Conservation (phyloP, 495 filamentous ascomycete species). For the Lasiosphaeris hirsuta region DNA sequence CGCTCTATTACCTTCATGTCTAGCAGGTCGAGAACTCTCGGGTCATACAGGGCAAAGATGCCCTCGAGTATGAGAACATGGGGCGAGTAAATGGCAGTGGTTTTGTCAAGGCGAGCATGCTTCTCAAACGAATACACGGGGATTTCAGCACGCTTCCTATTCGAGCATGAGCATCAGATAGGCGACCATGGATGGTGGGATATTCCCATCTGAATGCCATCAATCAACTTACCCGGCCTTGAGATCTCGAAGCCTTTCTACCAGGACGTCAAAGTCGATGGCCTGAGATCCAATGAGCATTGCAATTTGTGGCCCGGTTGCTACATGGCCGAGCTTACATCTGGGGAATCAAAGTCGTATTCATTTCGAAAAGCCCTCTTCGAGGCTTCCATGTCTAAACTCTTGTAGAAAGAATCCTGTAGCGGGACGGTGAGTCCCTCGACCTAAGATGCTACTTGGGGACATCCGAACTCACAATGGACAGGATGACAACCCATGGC, state of each 20-base stretch:
- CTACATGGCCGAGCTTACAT: slow-evolving; percentile 36
- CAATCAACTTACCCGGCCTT: slow-evolving; percentile 74
- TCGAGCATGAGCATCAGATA: not conserved
- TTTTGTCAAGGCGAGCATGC: slow-evolving; percentile 74
- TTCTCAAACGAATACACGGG: slow-evolving; percentile 94
- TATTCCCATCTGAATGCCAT: not conserved
- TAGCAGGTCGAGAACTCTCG: slow-evolving; percentile 76
- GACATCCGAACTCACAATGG: slow-evolving; percentile 72
- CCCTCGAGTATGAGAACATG: slow-evolving; percentile 95
- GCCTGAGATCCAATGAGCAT: slow-evolving; percentile 45
- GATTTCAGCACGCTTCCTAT: slow-evolving; percentile 86
- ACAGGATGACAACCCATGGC: slow-evolving; percentile 96
- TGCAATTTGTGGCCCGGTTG: not conserved
- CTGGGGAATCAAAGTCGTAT: slow-evolving; percentile 92
- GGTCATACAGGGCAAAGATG: slow-evolving; percentile 91
- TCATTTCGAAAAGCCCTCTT: slow-evolving; percentile 78
- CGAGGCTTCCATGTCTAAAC: slow-evolving; percentile 68
- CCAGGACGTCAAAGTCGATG: slow-evolving; percentile 89
- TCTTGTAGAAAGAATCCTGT: slow-evolving; percentile 96
- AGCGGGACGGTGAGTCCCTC: slow-evolving; percentile 6
- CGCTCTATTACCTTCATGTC: slow-evolving; percentile 73
- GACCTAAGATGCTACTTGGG: not conserved
- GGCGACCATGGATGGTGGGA: not conserved
- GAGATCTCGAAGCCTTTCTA: slow-evolving; percentile 75
- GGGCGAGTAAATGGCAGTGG: slow-evolving; percentile 88